phyloP scores from a whole-genome alignment of 2,329 filamentous ascomycete species.

The Paraphaeosphaeria sporulosa region DNA sequence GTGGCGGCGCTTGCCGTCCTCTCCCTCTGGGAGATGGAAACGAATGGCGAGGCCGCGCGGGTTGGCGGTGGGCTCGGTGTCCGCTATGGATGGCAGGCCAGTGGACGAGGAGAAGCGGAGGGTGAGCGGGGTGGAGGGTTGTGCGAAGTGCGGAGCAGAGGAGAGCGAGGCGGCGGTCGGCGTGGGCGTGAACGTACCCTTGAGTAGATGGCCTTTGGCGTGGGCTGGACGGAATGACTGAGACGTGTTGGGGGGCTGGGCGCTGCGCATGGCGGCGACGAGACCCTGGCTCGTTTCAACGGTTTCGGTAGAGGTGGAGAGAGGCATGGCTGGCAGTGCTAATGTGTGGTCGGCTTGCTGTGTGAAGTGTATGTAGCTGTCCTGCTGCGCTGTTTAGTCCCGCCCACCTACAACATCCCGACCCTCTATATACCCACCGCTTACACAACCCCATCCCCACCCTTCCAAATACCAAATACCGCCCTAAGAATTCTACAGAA shows the following conservation, averaged over 20 bases:
- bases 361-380: background rate
- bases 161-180: slow-evolving; percentile 54
- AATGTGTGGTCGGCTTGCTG: background rate
- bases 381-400: background rate
- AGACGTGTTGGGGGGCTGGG: slow-evolving; percentile 26
- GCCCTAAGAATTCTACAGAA: background rate
- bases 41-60: slow-evolving; percentile 58
- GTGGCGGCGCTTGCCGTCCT: slow-evolving; percentile 54
- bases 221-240: slow-evolving; percentile 55
- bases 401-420: background rate
- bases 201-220: slow-evolving; percentile 61
- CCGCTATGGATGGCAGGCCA: slow-evolving; percentile 60
- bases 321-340: slow-evolving; percentile 34
- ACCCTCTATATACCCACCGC: slow-evolving; percentile 1
- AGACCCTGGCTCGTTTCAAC: slow-evolving; percentile 41
- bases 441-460: slow-evolving; percentile 2
- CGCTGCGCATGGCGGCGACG: slow-evolving; percentile 34
- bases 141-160: slow-evolving; percentile 58
- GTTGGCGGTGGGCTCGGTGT: slow-evolving; percentile 57
- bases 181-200: slow-evolving; percentile 61
- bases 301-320: slow-evolving; percentile 34
- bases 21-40: slow-evolving; percentile 56
- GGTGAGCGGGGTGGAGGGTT: slow-evolving; percentile 54
- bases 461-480: slow-evolving; percentile 19
- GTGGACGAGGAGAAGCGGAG: slow-evolving; percentile 62